phyloP scores from a whole-genome alignment of 169 alveolate genomes.

The Cryptosporidium parvum region DNA sequence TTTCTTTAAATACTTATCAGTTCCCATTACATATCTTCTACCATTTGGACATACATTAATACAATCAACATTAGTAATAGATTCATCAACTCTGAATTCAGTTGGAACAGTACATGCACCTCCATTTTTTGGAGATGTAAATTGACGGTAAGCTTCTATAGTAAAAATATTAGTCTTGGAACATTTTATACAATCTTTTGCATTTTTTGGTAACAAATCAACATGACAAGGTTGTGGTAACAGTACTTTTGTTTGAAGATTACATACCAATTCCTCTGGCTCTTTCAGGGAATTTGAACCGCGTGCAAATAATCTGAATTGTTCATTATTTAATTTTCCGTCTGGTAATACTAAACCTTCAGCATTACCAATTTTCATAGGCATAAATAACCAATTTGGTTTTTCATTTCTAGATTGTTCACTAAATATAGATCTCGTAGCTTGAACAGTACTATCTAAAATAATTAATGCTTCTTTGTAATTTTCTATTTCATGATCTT shows the following conservation, averaged over 20 bases:
- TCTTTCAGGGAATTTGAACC: slow-evolving; percentile 72
- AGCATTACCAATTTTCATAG: slow-evolving; percentile 54
- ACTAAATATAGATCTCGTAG: slow-evolving; percentile 55
- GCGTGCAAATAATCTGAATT: slow-evolving; percentile 53
- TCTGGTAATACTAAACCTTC: slow-evolving; percentile 59
- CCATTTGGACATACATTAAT: slow-evolving; percentile 74
- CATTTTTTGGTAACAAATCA: slow-evolving; percentile 42
- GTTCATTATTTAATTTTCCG: slow-evolving; percentile 66
- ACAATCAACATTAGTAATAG: slow-evolving; percentile 15
- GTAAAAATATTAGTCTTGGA: slow-evolving; percentile 42
- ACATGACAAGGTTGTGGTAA: slow-evolving; percentile 57
- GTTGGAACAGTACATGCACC: slow-evolving; percentile 66
- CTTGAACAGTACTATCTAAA: slow-evolving; percentile 72
- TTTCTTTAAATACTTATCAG: slow-evolving; percentile 25
- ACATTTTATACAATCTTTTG: slow-evolving; percentile 44
- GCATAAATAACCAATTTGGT: slow-evolving; percentile 73
- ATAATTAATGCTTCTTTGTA: slow-evolving; percentile 39
- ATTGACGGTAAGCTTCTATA: slow-evolving; percentile 58
- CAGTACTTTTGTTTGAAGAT: slow-evolving; percentile 46
- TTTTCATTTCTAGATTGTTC: slow-evolving; percentile 40
- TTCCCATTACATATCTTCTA: slow-evolving; percentile 52
- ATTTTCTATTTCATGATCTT: background rate
- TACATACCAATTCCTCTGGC: slow-evolving; percentile 72
- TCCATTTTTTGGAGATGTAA: slow-evolving; percentile 59
- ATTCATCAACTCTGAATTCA: slow-evolving; percentile 40